These are phyloP conservation scores for Euphrasia arctica DNA, from an alignment of 305 asterid species.

Conservation along the genomic window DNA sequence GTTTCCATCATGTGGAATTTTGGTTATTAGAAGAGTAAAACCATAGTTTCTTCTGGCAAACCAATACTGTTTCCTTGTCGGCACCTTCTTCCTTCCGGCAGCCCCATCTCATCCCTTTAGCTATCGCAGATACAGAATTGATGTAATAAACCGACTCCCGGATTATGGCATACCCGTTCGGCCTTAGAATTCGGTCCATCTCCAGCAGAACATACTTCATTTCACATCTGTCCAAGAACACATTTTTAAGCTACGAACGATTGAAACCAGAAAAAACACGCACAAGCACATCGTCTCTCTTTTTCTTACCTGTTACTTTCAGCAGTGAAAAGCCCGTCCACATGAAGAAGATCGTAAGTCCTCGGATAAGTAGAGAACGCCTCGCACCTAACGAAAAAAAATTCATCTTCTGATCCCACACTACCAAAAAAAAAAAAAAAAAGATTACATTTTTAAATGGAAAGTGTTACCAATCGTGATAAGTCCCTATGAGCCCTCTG, in stretches of 20 bases:
- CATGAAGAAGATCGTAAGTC: constrained; percentile 51
- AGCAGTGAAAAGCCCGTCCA: constrained; percentile 54
- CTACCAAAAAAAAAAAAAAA: neutral
- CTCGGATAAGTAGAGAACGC: constrained; percentile 40
- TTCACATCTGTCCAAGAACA: constrained; percentile 43
- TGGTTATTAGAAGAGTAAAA: constrained; percentile 37
- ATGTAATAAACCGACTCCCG: constrained; percentile 47
- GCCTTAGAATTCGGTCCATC: constrained; percentile 62
- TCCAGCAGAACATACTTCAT: constrained; percentile 59
- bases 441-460: neutral
- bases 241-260: neutral
- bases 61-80: constrained; percentile 35
- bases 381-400: constrained; percentile 44
- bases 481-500: constrained; percentile 64
- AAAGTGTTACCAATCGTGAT: constrained; percentile 58
- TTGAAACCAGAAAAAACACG: too few relatives aligned
- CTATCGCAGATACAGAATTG: constrained; percentile 34
- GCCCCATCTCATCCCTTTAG: constrained; percentile 56
- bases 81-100: constrained; percentile 44
- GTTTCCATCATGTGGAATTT: constrained; percentile 26
- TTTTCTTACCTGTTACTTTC: constrained; percentile 46
- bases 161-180: constrained; percentile 48
- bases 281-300: too few relatives aligned
- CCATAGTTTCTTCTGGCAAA: constrained; percentile 69
- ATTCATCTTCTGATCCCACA: constrained; percentile 7